Conservation (phyloP, 306 rosid species). For the Quercus gilva region DNA sequence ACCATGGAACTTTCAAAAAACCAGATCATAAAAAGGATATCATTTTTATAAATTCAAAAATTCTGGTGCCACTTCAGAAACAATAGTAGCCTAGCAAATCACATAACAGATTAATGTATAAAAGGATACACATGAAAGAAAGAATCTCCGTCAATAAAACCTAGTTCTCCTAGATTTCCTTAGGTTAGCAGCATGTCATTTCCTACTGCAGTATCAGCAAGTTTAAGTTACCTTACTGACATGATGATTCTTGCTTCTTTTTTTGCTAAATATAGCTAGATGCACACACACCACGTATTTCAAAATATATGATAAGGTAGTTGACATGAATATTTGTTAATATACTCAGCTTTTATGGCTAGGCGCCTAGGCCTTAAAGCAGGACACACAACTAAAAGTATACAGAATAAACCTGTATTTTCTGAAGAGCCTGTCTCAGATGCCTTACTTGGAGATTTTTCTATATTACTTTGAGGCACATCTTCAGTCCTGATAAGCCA, state of each 20-base stretch:
- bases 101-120: background rate
- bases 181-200: background rate
- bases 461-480: conserved; percentile 31
- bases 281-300: background rate
- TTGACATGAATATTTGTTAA: background rate
- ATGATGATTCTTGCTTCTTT: background rate
- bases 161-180: background rate
- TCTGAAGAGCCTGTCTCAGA: conserved; percentile 20
- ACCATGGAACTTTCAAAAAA: background rate
- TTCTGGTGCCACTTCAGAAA: background rate
- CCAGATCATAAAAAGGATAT: background rate
- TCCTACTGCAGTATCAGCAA: background rate
- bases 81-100: background rate
- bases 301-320: background rate
- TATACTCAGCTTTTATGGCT: background rate
- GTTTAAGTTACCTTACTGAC: background rate
- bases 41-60: background rate
- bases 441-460: conserved; percentile 30
- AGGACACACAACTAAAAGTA: background rate
- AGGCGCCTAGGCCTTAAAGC: background rate
- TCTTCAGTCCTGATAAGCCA: conserved; percentile 49
- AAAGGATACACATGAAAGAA: background rate
- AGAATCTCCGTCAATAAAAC: background rate
- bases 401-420: conserved; percentile 44
- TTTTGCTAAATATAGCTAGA: background rate